A percentile compares a stretch with the other conserved stretches of the same genome.
Conservation (phyloP, 352 stramenopile genomes). For the Phytophthora brassicae region DNA sequence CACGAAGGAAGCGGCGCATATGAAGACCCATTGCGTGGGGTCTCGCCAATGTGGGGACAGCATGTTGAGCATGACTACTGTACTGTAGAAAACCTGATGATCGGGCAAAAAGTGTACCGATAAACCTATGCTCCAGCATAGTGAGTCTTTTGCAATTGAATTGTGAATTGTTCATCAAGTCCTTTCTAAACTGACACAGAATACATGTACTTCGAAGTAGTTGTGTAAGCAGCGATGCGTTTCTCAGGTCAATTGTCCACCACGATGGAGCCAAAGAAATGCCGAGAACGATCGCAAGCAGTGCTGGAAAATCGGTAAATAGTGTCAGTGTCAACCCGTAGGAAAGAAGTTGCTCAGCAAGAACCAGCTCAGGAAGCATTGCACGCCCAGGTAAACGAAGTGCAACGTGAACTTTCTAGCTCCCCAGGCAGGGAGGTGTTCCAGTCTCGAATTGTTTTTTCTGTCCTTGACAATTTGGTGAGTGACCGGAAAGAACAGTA, state of each 20-base stretch:
- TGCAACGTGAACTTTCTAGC: slow-evolving; percentile 37
- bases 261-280: slow-evolving; percentile 41
- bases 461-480: too few species aligned
- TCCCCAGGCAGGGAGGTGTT: slow-evolving; percentile 15
- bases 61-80: slow-evolving; percentile 18
- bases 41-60: slow-evolving; percentile 49
- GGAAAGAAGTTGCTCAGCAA: slow-evolving; percentile 49
- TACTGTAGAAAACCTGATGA: too few species aligned
- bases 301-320: slow-evolving; percentile 27
- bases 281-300: slow-evolving; percentile 38
- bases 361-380: slow-evolving; percentile 49
- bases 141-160: too few species aligned
- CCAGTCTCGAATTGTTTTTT: slow-evolving; percentile 17
- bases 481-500: too few species aligned
- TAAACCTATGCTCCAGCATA: too few species aligned
- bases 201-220: too few species aligned
- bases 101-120: too few species aligned
- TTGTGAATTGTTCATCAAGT: too few species aligned
- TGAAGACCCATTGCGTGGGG: slow-evolving; percentile 51
- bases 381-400: slow-evolving; percentile 44
- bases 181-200: too few species aligned
- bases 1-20: slow-evolving; percentile 32
- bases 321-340: slow-evolving; percentile 46
- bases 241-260: slow-evolving; percentile 50
- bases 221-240: slow-evolving; percentile 42